Conservation (phyloP, 2,329 filamentous ascomycete species). For the Pestalotiopsis sp. region DNA sequence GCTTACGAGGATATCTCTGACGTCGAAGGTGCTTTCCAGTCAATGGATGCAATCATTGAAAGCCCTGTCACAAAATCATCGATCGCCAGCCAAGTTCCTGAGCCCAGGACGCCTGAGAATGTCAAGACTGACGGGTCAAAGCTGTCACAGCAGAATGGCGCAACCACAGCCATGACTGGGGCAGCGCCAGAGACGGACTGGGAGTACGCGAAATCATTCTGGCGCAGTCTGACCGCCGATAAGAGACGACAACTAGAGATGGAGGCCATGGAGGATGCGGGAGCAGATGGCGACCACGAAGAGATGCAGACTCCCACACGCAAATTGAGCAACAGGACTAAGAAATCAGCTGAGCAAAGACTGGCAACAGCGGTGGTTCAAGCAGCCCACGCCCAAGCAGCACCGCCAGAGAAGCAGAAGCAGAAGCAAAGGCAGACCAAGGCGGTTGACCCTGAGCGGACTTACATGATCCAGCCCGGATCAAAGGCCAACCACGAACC, state of each 20-base stretch:
- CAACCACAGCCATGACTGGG: not conserved
- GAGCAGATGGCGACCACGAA: constrained; percentile 47
- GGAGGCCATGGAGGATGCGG: constrained; percentile 58
- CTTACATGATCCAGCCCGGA: constrained; percentile 27
- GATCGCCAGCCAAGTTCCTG: constrained; percentile 28
- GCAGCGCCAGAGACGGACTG: constrained; percentile 47
- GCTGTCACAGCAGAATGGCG: not conserved
- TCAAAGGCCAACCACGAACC: constrained; percentile 29
- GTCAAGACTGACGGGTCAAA: constrained; percentile 7
- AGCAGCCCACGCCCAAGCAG: constrained; percentile 14
- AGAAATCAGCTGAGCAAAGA: constrained; percentile 43
- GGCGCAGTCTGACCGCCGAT: constrained; percentile 66
- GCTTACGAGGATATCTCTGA: constrained; percentile 75
- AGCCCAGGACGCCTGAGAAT: constrained; percentile 10
- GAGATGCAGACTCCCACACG: constrained; percentile 29
- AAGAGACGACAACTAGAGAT: constrained; percentile 64
- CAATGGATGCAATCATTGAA: constrained; percentile 72
- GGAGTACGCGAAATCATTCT: constrained; percentile 70
- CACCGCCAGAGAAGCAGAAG: constrained; percentile 22
- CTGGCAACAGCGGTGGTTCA: constrained; percentile 17
- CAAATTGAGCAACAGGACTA: constrained; percentile 33
- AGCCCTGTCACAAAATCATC: constrained; percentile 56
- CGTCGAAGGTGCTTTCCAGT: constrained; percentile 63
- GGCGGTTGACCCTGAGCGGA: constrained; percentile 15
- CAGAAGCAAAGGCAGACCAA: constrained; percentile 28